Base-by-base conservation (phyloP, 495 filamentous ascomycete species). In the Talaromyces borbonicus region DNA sequence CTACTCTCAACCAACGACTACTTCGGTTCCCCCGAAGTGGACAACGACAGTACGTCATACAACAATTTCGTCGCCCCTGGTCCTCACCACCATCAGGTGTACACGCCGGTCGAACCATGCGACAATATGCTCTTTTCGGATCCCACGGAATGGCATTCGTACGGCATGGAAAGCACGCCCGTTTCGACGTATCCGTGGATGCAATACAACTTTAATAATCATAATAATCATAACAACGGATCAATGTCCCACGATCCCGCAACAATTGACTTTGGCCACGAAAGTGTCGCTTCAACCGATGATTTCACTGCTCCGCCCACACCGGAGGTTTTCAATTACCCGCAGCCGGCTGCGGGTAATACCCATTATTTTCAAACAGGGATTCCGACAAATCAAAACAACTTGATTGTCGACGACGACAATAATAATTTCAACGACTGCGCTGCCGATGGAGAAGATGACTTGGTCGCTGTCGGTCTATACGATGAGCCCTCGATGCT, bases 391-490 rank as follows among this genome's bases (percentile, higher is more conserved):
- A 38, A 8, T 1, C 35, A 38, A 38, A 15, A 38, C 35, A 38
- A 38, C 15, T 20, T 38, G 1, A 31, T 51, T 8, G 35, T 31
- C 14, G 8, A 36, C 1, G n/a, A n/a, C n/a, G n/a, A n/a, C n/a
- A n/a, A n/a, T n/a, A n/a, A n/a, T n/a, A n/a, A n/a, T n/a, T n/a
- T n/a, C n/a, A n/a, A 37, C 29, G 7, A 26, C 48, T 1, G 52
- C 53, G 48, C 58, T 45, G 55, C 75, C 50, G 56, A 54, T 67
- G 24, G 68, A 22, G 79, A 75, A 39, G 82, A 87, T 48, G 85
- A 87, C 53, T 68, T 93, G 2, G 78, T 88, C 16, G 87, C 85
- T 16, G 82, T 93, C 80, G 87, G 87, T 8, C 72, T 93, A 1
- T 90, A 93, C 64, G 85, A 84, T 55, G 62, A 77, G 24, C 81